Base-by-base conservation (phyloP, 164 flowering plant genomes). In the Cinnamomum chago region DNA sequence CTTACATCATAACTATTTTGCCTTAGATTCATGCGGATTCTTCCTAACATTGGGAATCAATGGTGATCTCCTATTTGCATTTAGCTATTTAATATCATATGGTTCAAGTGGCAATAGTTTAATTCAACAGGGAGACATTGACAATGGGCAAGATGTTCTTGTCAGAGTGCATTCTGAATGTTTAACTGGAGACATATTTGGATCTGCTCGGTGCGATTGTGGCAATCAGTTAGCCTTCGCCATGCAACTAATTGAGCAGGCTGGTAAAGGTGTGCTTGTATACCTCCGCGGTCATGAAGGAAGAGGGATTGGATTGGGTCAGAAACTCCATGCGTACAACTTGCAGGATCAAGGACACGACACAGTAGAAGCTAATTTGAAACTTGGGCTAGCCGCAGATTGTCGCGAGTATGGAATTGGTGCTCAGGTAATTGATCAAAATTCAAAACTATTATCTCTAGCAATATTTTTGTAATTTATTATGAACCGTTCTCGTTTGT, bases 271-370 rank as follows among this genome's bases (percentile, higher is more conserved):
- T 24, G 96, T 85, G 3, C 81, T 92, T 17, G 84, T 94, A 14
- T 92, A 94, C 76, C 92, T 94, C 50, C 82, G 97, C 15, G 97
- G 98, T 24, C 98, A 94, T 69, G 97, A 94, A 81, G 98, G 98
- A 20, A 85, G 98, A 80, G 98, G 98, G 15, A 92, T 94, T 68
- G 97, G 97, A 27, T 84, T 94, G 27, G 95, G 97, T 50, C 97
- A 91, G 85, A 94, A 94, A 76, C 96, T 94, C 22, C 83, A 70
- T 22, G 98, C 98, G 62, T 94, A 94, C 79, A 94, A 92, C 75
- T 77, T 94, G 81, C 98, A 94, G 81, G 98, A 94, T 77, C 89
- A 82, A 83, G 97, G 97, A 24, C 95, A 94, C 79, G 98, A 94
- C 83, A 94, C 98, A 0, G 98, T 94, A n/a, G 94, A 92, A 78